phyloP scores from a whole-genome alignment of 192 early-diverging fungal species.

The Coemansia sp. region DNA sequence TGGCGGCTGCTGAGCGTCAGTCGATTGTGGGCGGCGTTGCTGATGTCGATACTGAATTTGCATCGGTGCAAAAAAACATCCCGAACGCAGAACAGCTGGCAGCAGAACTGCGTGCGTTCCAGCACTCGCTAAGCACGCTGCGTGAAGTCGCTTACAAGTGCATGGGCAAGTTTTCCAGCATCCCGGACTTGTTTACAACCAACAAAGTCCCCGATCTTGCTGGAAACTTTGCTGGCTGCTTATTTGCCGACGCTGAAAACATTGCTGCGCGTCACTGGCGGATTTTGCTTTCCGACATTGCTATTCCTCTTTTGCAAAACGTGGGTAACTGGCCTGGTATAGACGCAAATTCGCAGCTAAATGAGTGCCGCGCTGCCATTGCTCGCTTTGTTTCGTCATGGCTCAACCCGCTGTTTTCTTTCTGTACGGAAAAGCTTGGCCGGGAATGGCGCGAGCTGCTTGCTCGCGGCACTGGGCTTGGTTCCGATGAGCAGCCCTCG shows the following conservation, averaged over 20 bases:
- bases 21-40: constrained; percentile 9
- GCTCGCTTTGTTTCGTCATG: constrained; percentile 19
- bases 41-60: neutral
- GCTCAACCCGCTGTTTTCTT: constrained; percentile 33
- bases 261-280: constrained; percentile 43
- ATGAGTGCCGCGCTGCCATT: neutral
- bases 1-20: constrained; percentile 21
- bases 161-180: constrained; percentile 15
- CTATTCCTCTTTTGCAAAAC: constrained; percentile 14
- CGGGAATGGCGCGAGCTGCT: constrained; percentile 23
- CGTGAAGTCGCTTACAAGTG: constrained; percentile 40
- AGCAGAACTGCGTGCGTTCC: constrained; percentile 13
- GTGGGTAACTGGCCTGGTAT: constrained; percentile 43
- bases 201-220: constrained; percentile 9
- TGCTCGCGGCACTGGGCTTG: neutral
- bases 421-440: constrained; percentile 16
- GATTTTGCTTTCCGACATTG: constrained; percentile 20
- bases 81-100: constrained; percentile 4
- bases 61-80: neutral
- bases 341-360: neutral
- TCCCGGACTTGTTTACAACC: constrained; percentile 20
- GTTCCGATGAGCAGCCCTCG: neutral
- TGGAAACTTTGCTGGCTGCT: constrained; percentile 20
- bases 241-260: constrained; percentile 31
- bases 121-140: constrained; percentile 19